Evolutionary conservation across 2,329 filamentous ascomycete genomes (phyloP).

Genomic region (Falciphora oryzae): DNA sequence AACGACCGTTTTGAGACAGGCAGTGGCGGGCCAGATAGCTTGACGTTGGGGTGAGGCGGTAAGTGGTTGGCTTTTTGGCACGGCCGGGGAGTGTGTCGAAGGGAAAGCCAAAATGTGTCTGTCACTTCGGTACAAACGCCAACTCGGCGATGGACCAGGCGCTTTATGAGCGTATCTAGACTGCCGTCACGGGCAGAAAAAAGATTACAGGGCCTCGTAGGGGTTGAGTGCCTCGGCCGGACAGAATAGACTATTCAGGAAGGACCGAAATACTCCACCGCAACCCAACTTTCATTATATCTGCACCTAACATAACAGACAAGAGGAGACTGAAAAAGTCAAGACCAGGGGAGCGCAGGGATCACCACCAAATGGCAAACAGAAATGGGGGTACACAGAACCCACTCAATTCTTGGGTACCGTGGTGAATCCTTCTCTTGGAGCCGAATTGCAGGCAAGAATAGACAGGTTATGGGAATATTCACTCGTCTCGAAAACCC

Average conservation of each 20-base stretch:
- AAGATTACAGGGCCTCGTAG: background rate
- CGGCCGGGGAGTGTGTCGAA: background rate
- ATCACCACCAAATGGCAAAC: too few species aligned
- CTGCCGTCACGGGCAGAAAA: background rate
- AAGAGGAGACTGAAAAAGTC: background rate
- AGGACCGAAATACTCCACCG: background rate
- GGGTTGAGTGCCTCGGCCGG: background rate
- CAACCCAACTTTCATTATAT: background rate
- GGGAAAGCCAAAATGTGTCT: background rate
- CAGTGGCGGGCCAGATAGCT: background rate
- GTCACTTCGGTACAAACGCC: background rate
- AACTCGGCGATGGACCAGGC: background rate
- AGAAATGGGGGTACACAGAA: too few species aligned
- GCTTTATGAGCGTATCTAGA: background rate
- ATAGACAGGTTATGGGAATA: background rate
- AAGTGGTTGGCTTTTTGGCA: background rate
- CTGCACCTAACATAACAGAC: background rate
- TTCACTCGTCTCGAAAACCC: background rate
- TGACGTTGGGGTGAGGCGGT: background rate
- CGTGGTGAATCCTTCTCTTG: too few species aligned
- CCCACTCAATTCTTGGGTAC: background rate
- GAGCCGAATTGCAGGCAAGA: background rate
- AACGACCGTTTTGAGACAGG: background rate
- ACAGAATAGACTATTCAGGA: background rate
- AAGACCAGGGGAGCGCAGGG: too few species aligned